Conservation (phyloP, 371 early-diverging fungal genomes). For the Mortierella sp. region DNA sequence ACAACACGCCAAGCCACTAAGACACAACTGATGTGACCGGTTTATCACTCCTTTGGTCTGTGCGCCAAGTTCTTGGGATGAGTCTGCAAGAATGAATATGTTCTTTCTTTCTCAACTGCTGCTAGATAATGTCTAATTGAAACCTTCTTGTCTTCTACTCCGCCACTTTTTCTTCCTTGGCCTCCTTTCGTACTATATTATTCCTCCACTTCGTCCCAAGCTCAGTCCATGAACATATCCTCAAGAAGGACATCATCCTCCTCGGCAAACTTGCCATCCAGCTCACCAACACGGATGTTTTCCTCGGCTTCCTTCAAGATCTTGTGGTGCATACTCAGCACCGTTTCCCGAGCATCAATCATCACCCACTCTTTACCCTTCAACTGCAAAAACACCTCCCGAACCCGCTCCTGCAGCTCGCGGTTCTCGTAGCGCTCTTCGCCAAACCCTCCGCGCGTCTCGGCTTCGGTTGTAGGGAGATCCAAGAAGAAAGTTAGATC, state of each 20-base stretch:
- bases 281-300: constrained; percentile 49
- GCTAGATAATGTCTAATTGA: neutral
- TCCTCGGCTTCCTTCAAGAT: constrained; percentile 48
- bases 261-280: constrained; percentile 20
- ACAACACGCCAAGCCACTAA: constrained; percentile 15
- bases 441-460: constrained; percentile 92
- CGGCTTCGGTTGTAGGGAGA: constrained; percentile 81
- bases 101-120: neutral
- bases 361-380: constrained; percentile 75
- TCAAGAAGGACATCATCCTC: constrained; percentile 33
- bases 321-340: constrained; percentile 56
- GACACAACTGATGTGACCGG: neutral
- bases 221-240: constrained; percentile 39
- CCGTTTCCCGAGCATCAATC: constrained; percentile 55
- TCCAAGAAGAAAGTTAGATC: constrained; percentile 95
- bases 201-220: neutral
- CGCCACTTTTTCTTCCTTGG: neutral
- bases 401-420: constrained; percentile 89
- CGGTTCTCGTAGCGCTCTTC: constrained; percentile 95
- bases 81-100: neutral
- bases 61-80: neutral
- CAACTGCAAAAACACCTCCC: constrained; percentile 69
- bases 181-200: neutral
- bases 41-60: neutral
- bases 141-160: neutral